These are phyloP conservation scores for Fusarium aywerte DNA, from an alignment of 2,329 filamentous ascomycete genomes.

Conservation along the genomic window DNA sequence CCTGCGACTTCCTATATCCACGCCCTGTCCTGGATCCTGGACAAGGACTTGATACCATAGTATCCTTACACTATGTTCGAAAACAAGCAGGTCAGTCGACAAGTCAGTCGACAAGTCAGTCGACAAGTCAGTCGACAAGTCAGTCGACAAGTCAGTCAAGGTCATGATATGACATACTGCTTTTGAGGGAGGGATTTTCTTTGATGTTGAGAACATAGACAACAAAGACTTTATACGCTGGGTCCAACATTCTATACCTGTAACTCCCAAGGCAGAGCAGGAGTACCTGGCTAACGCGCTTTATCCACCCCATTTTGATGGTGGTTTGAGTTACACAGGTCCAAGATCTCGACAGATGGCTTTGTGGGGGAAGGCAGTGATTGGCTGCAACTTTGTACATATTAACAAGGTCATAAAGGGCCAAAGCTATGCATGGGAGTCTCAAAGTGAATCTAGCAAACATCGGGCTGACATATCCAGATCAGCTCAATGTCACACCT, in stretches of 20 bases:
- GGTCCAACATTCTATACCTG: not conserved
- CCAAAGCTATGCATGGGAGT: not conserved
- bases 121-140: slow-evolving; percentile 6
- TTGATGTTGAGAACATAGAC: not conserved
- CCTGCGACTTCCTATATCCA: not conserved
- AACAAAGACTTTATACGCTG: not conserved
- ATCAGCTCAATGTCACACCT: not conserved
- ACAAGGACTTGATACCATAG: not conserved
- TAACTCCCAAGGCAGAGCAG: not conserved
- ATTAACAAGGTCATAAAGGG: not conserved
- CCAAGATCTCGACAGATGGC: not conserved
- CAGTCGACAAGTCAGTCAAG: slow-evolving; percentile 4
- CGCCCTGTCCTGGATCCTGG: not conserved
- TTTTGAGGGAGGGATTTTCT: not conserved
- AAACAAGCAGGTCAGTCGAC: not conserved
- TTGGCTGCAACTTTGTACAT: not conserved
- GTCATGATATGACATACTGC: not conserved
- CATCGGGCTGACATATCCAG: not conserved
- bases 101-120: no score
- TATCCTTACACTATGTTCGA: not conserved
- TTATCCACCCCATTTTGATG: not conserved
- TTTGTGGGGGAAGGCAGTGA: not conserved
- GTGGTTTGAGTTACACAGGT: not conserved
- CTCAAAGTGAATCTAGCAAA: rapidly evolving
- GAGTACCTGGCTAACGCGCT: not conserved